These are phyloP conservation scores for Aspergillus neoniger DNA, from an alignment of 2,329 filamentous ascomycete genomes.

Conservation along the genomic window DNA sequence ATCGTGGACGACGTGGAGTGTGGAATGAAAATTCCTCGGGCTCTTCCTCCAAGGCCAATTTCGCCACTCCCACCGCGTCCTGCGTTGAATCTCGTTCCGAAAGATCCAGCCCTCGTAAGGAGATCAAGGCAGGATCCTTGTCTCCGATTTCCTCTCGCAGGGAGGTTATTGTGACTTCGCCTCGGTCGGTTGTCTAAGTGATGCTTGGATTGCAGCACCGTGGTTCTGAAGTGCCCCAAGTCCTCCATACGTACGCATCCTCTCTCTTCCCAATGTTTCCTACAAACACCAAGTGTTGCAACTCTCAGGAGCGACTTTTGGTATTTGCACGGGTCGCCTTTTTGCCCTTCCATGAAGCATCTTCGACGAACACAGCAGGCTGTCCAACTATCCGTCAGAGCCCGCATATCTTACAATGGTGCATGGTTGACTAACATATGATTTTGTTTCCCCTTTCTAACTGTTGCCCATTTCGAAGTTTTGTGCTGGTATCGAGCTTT, in stretches of 20 bases:
- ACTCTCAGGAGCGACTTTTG: background rate
- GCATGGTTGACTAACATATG: constrained; percentile 5
- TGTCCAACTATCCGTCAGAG: background rate
- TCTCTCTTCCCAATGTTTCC: background rate
- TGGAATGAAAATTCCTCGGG: constrained; percentile 36
- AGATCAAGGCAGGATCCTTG: constrained; percentile 38
- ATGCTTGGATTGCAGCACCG: background rate
- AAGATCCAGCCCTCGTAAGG: constrained; percentile 45
- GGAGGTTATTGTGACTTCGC: constrained; percentile 39
- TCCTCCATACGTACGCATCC: background rate
- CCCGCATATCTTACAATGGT: constrained; percentile 4
- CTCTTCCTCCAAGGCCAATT: constrained; percentile 37
- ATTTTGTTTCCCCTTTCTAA: constrained; percentile 12
- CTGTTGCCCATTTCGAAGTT: constrained; percentile 8
- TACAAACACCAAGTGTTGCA: constrained; percentile 1
- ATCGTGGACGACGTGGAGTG: constrained; percentile 34
- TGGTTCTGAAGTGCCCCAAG: background rate
- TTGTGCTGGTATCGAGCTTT: constrained; percentile 20
- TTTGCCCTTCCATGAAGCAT: background rate
- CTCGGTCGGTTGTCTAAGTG: constrained; percentile 34
- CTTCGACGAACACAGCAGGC: background rate
- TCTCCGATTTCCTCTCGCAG: constrained; percentile 44
- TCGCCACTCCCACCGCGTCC: constrained; percentile 32
- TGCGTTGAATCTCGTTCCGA: constrained; percentile 34
- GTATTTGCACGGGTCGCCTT: constrained; percentile 2